Percentiles rank a stretch among this genome's conserved stretches.
phyloP scores from a whole-genome alignment of 73 alveolate genomes.

The Tetrahymena thermophila region DNA sequence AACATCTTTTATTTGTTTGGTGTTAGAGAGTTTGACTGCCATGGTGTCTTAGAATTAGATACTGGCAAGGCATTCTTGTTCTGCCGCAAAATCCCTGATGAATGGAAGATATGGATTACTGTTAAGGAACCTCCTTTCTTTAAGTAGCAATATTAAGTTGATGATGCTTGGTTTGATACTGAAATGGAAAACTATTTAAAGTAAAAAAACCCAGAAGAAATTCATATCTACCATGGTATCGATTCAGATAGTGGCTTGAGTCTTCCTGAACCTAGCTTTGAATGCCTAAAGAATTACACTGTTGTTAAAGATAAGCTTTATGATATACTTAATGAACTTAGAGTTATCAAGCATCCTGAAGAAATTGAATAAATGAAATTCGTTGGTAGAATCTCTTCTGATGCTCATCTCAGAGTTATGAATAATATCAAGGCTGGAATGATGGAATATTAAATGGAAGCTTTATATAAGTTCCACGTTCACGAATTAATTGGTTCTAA shows the following conservation, averaged over 20 bases:
- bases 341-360: constrained; percentile 68
- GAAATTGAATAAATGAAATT: constrained; percentile 78
- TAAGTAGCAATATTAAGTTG: constrained; percentile 48
- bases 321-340: constrained; percentile 68
- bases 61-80: constrained; percentile 49
- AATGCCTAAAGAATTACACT: constrained; percentile 45
- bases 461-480: constrained; percentile 63
- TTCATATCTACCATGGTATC: constrained; percentile 68
- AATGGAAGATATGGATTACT: constrained; percentile 72
- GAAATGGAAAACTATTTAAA: constrained; percentile 54
- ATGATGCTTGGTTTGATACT: constrained; percentile 48
- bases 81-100: constrained; percentile 42
- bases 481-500: constrained; percentile 65
- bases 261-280: constrained; percentile 56
- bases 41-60: constrained; percentile 54
- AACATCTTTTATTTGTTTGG: constrained; percentile 70
- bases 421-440: constrained; percentile 64
- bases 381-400: constrained; percentile 65
- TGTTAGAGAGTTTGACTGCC: constrained; percentile 54
- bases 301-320: constrained; percentile 59
- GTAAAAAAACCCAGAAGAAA: constrained; percentile 52
- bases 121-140: constrained; percentile 50
- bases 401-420: constrained; percentile 73
- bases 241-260: constrained; percentile 72
- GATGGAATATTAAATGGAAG: constrained; percentile 72